Conservation (phyloP, 768 basidiomycete species). For the Agaricus blazei region DNA sequence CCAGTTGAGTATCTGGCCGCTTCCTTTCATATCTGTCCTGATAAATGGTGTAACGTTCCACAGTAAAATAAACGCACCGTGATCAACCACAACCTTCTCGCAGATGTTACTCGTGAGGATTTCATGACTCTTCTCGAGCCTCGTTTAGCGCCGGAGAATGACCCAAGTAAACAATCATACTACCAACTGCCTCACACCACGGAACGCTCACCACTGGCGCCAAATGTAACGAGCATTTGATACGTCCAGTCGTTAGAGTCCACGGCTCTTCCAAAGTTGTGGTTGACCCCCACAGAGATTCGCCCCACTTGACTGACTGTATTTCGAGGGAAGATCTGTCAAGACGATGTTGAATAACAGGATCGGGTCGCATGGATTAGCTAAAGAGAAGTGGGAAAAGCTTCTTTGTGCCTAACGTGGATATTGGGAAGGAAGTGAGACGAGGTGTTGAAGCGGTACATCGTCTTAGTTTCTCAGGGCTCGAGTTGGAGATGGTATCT, state of each 20-base stretch:
- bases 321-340: constrained; percentile 77
- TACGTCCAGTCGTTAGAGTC: not conserved
- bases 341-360: constrained; percentile 79
- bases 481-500: constrained; percentile 52
- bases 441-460: constrained; percentile 75
- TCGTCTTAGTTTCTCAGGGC: too few species aligned
- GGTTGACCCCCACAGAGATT: constrained; percentile 36
- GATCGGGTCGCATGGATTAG: constrained; percentile 73
- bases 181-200: constrained; percentile 28
- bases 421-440: constrained; percentile 66
- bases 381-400: constrained; percentile 79
- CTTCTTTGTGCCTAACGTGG: constrained; percentile 77
- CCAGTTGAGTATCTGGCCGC: constrained; percentile 37
- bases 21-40: not conserved
- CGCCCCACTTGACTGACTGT: constrained; percentile 83
- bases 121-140: constrained; percentile 77
- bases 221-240: constrained; percentile 5
- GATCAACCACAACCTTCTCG: constrained; percentile 84
- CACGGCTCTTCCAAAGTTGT: constrained; percentile 27
- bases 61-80: constrained; percentile 61
- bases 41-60: constrained; percentile 25
- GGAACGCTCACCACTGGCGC: constrained; percentile 28
- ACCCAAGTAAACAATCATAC: constrained; percentile 29
- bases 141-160: constrained; percentile 77
- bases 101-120: constrained; percentile 83